phyloP scores from a whole-genome alignment of 2,329 filamentous ascomycete species.

The Claviceps monticola region DNA sequence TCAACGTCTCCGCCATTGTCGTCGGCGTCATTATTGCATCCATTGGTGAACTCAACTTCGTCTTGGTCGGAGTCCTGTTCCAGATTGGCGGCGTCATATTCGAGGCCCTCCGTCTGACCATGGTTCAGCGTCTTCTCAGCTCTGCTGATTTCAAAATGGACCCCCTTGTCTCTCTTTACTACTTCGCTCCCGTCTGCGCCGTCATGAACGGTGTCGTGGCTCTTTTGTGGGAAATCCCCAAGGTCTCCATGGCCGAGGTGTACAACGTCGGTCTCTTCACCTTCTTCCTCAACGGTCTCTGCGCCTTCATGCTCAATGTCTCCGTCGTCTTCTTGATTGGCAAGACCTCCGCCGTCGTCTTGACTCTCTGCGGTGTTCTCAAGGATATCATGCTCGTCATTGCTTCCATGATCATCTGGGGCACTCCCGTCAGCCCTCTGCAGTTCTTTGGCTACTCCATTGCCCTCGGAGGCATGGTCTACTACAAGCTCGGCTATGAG shows the following conservation, averaged over 20 bases:
- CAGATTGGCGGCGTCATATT: slow-evolving; percentile 68
- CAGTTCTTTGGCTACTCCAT: slow-evolving; percentile 79
- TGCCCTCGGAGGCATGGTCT: slow-evolving; percentile 59
- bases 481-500: slow-evolving; percentile 77
- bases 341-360: slow-evolving; percentile 73
- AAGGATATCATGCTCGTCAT: slow-evolving; percentile 76
- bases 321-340: slow-evolving; percentile 80
- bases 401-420: slow-evolving; percentile 72
- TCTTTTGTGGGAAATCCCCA: slow-evolving; percentile 59
- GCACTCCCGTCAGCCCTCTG: slow-evolving; percentile 56
- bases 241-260: slow-evolving; percentile 54
- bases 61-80: slow-evolving; percentile 64
- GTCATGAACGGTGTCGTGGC: slow-evolving; percentile 66
- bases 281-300: slow-evolving; percentile 61
- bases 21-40: slow-evolving; percentile 90
- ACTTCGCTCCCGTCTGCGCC: slow-evolving; percentile 76
- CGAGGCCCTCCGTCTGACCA: slow-evolving; percentile 68
- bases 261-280: slow-evolving; percentile 59
- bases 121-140: slow-evolving; percentile 73
- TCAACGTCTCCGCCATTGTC: slow-evolving; percentile 91
- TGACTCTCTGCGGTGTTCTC: slow-evolving; percentile 76
- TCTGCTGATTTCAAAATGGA: slow-evolving; percentile 86
- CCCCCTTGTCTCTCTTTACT: slow-evolving; percentile 76
- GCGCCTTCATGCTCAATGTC: slow-evolving; percentile 71
- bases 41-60: slow-evolving; percentile 90